Conservation (phyloP, 2,329 filamentous ascomycete genomes). For the Cryphonectria carpinicola region DNA sequence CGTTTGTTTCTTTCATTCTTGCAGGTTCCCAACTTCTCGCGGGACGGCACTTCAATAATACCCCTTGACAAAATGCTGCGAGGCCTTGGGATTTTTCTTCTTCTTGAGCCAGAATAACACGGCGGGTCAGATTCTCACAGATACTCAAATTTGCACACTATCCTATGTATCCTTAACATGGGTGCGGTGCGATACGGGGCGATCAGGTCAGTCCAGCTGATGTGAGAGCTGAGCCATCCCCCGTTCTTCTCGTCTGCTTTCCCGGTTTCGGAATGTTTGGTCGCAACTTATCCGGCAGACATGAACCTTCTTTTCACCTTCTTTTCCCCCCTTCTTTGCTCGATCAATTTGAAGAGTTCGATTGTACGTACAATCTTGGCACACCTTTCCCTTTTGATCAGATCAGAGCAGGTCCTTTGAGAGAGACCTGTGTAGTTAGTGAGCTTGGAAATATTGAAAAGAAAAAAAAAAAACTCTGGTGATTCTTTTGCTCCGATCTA, state of each 20-base stretch:
- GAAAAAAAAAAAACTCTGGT: background rate
- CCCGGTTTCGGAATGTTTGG: background rate
- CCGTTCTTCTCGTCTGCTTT: background rate
- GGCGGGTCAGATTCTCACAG: background rate
- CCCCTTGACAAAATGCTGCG: background rate
- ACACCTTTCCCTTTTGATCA: background rate
- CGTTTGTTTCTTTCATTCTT: background rate
- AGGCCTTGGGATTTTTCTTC: background rate
- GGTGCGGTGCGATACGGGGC: background rate
- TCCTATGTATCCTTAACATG: background rate
- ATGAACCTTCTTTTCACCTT: background rate
- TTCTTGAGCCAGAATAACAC: background rate
- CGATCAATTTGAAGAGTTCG: background rate
- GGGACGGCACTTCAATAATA: constrained; percentile 2
- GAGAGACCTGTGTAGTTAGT: background rate
- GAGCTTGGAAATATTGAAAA: constrained; percentile 8
- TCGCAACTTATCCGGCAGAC: background rate
- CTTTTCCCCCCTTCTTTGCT: background rate
- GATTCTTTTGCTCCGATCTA: background rate
- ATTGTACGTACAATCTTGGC: background rate
- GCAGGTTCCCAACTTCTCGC: background rate
- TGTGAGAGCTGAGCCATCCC: background rate
- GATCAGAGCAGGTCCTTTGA: background rate
- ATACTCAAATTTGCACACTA: background rate
- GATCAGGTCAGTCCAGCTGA: background rate